phyloP scores from a whole-genome alignment of 1,139 yeast species.

The Lodderomyces beijingensis region DNA sequence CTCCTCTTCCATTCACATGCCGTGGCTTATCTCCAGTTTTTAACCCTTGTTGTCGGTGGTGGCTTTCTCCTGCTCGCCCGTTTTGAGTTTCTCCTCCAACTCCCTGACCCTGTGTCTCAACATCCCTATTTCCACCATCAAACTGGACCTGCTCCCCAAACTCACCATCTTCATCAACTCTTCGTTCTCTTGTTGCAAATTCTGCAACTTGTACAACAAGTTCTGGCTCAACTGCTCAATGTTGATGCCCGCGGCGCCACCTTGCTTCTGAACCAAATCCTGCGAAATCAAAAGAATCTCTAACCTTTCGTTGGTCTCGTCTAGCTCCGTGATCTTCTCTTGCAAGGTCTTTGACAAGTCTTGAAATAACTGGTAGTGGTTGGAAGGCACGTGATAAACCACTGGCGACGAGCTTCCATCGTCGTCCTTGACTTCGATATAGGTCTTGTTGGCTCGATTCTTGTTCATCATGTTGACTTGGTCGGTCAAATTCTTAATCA shows the following conservation, averaged over 20 bases:
- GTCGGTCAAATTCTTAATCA: conserved; percentile 32
- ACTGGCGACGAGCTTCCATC: not conserved
- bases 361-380: conserved; percentile 44
- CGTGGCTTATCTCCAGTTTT: too few relatives aligned
- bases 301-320: conserved; percentile 55
- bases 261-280: conserved; percentile 3
- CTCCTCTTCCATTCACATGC: too few relatives aligned
- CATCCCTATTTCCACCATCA: conserved; percentile 64
- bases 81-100: conserved; percentile 10
- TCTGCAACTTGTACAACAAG: conserved; percentile 58
- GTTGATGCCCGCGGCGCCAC: conserved; percentile 38
- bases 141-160: conserved; percentile 66
- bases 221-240: conserved; percentile 77
- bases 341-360: conserved; percentile 49
- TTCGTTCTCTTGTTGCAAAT: conserved; percentile 67
- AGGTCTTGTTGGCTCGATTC: conserved; percentile 10
- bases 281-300: conserved; percentile 53
- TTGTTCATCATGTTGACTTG: conserved; percentile 20
- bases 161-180: conserved; percentile 66
- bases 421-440: conserved; percentile 2
- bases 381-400: conserved; percentile 31
- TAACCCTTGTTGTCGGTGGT: too few relatives aligned
- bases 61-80: too few relatives aligned
- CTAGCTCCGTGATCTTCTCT: conserved; percentile 51
- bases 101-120: conserved; percentile 29